Evolutionary conservation across 139 green algal species (phyloP), one percentile per base, ranked within the genome.

Genomic region (Chlamydomonas sp.): DNA sequence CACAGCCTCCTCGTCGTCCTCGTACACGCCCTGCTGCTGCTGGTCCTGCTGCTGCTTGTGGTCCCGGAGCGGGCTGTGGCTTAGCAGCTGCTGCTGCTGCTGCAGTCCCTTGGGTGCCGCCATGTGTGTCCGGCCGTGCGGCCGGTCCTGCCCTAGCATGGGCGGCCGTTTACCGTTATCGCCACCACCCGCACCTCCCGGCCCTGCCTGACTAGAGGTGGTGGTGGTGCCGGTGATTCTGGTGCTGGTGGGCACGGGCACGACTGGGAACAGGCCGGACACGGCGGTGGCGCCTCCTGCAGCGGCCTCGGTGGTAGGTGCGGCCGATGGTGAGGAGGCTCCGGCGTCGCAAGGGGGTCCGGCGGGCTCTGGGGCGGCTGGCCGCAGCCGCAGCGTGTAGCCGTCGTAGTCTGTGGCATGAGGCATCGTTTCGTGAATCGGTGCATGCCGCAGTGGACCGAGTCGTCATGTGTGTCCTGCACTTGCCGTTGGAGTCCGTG

Each of bases 361-460:
- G 9, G 82, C 15, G 60, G 6, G 60, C 14, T 20, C 16, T 2
- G n/a, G 10, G 59, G 14, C 10, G 1, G 82, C 64, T 5, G 82
- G 57, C 49, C 68, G 61, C 3, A 80, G 71, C 12, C 58, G 14
- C 2, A 86, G 82, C 31, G 82, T 86, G 60, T 86, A 86, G 20
- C 82, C 82, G 71, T 86, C 82, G 9, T 86, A 86, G 14, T 86
- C 82, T 86, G 4, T 60, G n/a, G 18, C n/a, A 5, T 59, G 72
- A 4, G n/a, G n/a, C n/a, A 16, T 16, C 1, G 72, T 6, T 58
- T n/a, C 7, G 5, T 2, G 9, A 77, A 58, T 49, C 31, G 31
- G 31, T 49, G 1, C 58, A 73, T 3, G 5, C 60, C 8, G 62
- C 18, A 72, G 58, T 12, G 59, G 5, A 4, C 8, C 7, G 59